Evolutionary conservation across 257 asterid genomes (phyloP), one percentile per base, ranked within the genome.

Genomic region (Cordia subcordata): DNA sequence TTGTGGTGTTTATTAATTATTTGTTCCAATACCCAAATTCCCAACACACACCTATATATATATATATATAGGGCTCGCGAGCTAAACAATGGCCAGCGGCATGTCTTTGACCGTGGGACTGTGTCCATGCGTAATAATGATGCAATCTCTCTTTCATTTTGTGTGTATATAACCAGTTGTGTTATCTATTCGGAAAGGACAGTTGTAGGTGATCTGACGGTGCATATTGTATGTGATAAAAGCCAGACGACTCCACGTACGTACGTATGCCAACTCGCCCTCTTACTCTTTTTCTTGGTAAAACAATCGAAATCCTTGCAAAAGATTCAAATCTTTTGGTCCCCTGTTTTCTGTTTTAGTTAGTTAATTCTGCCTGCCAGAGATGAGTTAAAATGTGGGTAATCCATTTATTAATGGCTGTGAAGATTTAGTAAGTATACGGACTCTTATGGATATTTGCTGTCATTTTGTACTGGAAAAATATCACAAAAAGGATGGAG

Each of bases 341-440:
- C 57, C 62, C 53, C 69, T 39, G 14, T 35, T 11, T 27, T 62
- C 40, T 21, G n/a, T n/a, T n/a, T 37, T 53, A 47, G 21, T 20
- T n/a, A n/a, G n/a, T n/a, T n/a, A n/a, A n/a, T 64, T 63, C 39
- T 54, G 63, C 51, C 64, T 60, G 64, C 81, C 71, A 45, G 69
- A 45, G 69, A 72, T 72, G 57, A 64, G 78, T 49, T 61, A 61
- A 53, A 44, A 45, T 10, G 57, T 21, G 68, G 62, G 68, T 52
- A 71, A 50, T n/a, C n/a, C n/a, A n/a, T 60, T 53, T 52, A 61
- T 68, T 56, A 63, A 56, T 50, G 57, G 38, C 27, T 22, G 10
- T 55, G 61, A 68, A 19, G 53, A 58, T 75, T 53, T 62, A 45
- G 74, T 44, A 69, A 66, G 76, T 69, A 53, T 14, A 45, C 60